These are phyloP conservation scores for Vitis amurensis DNA, from an alignment of 164 flowering plant genomes.

Conservation along the genomic window DNA sequence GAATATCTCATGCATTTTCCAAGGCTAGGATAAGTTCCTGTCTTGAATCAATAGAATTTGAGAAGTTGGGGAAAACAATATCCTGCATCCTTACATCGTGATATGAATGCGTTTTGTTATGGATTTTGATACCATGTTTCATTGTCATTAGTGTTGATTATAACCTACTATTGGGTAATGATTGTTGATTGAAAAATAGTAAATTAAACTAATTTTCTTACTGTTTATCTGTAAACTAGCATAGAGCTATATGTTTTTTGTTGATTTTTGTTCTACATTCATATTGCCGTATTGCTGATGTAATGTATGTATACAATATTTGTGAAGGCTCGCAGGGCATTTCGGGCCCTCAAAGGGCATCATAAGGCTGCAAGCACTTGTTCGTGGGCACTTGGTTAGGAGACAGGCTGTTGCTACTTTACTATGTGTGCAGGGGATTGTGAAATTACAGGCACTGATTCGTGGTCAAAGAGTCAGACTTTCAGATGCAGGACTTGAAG, in stretches of 20 bases:
- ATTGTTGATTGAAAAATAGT: not conserved
- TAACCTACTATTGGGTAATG: not conserved
- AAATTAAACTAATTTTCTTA: not conserved
- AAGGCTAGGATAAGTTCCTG: not conserved
- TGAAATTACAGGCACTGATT: conserved; percentile 73
- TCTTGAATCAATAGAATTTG: not conserved
- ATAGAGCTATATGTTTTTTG: not conserved
- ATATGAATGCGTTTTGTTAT: not conserved
- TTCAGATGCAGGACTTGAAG: conserved; percentile 41
- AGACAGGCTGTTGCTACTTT: conserved; percentile 81
- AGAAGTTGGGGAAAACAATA: not conserved
- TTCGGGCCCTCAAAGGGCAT: conserved; percentile 81
- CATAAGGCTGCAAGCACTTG: conserved; percentile 77
- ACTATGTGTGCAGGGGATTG: conserved; percentile 55
- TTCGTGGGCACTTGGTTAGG: conserved; percentile 89
- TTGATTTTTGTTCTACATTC: not conserved
- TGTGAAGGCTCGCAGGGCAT: conserved; percentile 86
- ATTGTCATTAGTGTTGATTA: not conserved
- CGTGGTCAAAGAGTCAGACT: conserved; percentile 63
- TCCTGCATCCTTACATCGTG: not conserved
- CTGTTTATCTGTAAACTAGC: not conserved
- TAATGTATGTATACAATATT: conserved; percentile 10
- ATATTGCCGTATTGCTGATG: not conserved
- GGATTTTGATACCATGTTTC: not conserved
- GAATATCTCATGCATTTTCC: no score